These are phyloP conservation scores for Serendipita sp. DNA, from an alignment of 768 basidiomycete species.

Conservation along the genomic window DNA sequence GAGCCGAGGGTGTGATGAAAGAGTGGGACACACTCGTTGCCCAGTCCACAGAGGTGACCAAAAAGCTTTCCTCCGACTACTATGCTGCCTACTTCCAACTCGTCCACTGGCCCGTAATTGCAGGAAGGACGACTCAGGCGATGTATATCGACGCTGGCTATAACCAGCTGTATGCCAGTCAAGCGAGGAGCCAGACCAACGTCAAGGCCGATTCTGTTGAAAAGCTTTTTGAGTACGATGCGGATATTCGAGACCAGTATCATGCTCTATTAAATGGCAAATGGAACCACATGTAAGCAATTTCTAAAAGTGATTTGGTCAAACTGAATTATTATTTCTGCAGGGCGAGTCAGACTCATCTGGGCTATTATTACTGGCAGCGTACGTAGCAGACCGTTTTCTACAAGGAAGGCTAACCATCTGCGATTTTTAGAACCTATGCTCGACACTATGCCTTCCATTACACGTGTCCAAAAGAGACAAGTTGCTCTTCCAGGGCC, in stretches of 20 bases:
- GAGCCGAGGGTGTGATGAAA: conserved; percentile 40
- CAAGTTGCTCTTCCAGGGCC: conserved; percentile 45
- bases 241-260: conserved; percentile 43
- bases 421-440: conserved; percentile 29
- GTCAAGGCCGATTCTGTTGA: conserved; percentile 38
- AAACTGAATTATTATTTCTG: not conserved
- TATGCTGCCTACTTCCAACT: conserved; percentile 55
- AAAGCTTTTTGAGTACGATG: conserved; percentile 43
- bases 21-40: conserved; percentile 34
- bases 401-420: too few species aligned
- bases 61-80: conserved; percentile 29
- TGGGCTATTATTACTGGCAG: conserved; percentile 48
- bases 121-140: conserved; percentile 39
- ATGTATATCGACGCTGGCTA: conserved; percentile 44
- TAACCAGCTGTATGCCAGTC: conserved; percentile 46
- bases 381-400: conserved; percentile 14
- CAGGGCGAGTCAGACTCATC: not conserved
- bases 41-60: conserved; percentile 39
- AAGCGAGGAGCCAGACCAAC: conserved; percentile 49
- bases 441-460: conserved; percentile 42
- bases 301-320: conserved; percentile 51
- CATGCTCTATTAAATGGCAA: conserved; percentile 39
- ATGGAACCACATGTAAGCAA: conserved; percentile 37
- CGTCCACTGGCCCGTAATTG: conserved; percentile 49
- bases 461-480: conserved; percentile 35